These are phyloP conservation scores for Coemansia sp. DNA, from an alignment of 192 early-diverging fungal species.

Conservation along the genomic window DNA sequence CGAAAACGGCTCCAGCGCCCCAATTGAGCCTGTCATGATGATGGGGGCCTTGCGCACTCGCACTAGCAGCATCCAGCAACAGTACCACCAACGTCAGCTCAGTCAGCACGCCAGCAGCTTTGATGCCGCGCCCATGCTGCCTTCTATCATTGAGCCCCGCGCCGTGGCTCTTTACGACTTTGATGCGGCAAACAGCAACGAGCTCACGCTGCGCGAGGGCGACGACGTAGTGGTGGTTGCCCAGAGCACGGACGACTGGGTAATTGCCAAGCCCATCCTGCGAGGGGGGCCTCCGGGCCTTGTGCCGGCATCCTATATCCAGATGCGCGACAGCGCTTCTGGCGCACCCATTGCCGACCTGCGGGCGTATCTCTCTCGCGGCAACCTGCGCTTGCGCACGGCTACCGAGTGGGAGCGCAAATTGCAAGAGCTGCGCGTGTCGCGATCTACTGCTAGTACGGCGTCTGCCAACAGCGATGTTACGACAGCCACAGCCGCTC, in stretches of 20 bases:
- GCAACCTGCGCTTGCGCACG: conserved; percentile 43
- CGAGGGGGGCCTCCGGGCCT: conserved; percentile 66
- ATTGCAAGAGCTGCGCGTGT: conserved; percentile 52
- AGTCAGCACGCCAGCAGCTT: conserved; percentile 15
- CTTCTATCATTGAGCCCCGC: conserved; percentile 50
- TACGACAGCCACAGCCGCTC: background rate
- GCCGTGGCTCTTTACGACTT: conserved; percentile 76
- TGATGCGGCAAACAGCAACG: conserved; percentile 67
- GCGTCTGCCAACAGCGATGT: conserved; percentile 28
- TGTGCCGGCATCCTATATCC: conserved; percentile 73
- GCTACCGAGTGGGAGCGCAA: conserved; percentile 60
- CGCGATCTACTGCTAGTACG: conserved; percentile 37
- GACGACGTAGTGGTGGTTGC: conserved; percentile 77
- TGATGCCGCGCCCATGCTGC: conserved; percentile 23
- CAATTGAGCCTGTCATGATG: conserved; percentile 16
- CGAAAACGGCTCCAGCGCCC: conserved; percentile 16
- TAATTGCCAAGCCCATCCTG: conserved; percentile 69
- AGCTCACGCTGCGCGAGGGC: conserved; percentile 66
- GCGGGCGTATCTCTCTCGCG: conserved; percentile 52
- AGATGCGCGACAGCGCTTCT: conserved; percentile 67
- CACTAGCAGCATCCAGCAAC: conserved; percentile 47
- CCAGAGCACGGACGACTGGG: conserved; percentile 76
- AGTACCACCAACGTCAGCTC: conserved; percentile 31
- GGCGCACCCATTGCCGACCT: conserved; percentile 65
- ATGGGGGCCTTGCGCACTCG: conserved; percentile 38